Evolutionary conservation across 108 stramenopile genomes (phyloP).

Genomic region (Discostella stelligeroides): DNA sequence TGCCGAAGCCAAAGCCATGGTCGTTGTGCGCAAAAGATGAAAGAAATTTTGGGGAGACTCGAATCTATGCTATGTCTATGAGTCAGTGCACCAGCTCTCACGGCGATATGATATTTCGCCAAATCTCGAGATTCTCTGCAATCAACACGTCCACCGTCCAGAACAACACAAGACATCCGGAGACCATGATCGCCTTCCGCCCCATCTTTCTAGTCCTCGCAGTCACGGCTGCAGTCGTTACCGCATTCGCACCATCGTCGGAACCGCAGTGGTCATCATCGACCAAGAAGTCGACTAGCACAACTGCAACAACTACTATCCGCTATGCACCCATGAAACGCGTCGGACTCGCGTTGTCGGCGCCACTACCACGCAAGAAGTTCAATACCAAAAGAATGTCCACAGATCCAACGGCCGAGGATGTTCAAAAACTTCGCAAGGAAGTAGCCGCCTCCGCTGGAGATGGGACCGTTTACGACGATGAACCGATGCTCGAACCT

Average conservation of each 20-base stretch:
- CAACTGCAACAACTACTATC: not conserved
- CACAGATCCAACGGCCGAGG: conserved; percentile 43
- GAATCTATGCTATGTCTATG: not conserved
- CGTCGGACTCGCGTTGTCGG: conserved; percentile 19
- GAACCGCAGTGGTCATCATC: conserved; percentile 7
- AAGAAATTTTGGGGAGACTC: too few relatives aligned
- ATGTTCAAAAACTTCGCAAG: conserved; percentile 26
- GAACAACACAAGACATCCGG: not conserved
- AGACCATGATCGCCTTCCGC: conserved; percentile 18
- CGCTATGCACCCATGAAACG: conserved; percentile 44
- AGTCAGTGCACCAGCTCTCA: not conserved
- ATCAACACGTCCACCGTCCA: too few relatives aligned
- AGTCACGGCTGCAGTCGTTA: conserved; percentile 7
- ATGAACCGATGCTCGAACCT: conserved; percentile 45
- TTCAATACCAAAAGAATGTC: conserved; percentile 35
- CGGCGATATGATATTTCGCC: too few relatives aligned
- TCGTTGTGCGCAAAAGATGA: too few relatives aligned
- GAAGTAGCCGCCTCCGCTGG: conserved; percentile 23
- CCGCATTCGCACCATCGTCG: conserved; percentile 35
- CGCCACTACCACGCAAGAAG: not conserved
- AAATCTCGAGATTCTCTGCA: too few relatives aligned
- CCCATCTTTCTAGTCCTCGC: conserved; percentile 19
- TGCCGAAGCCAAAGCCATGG: too few relatives aligned
- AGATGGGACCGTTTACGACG: conserved; percentile 47
- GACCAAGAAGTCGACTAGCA: conserved; percentile 15